phyloP scores from a whole-genome alignment of 768 basidiomycete genomes.

The Collybia sordida region DNA sequence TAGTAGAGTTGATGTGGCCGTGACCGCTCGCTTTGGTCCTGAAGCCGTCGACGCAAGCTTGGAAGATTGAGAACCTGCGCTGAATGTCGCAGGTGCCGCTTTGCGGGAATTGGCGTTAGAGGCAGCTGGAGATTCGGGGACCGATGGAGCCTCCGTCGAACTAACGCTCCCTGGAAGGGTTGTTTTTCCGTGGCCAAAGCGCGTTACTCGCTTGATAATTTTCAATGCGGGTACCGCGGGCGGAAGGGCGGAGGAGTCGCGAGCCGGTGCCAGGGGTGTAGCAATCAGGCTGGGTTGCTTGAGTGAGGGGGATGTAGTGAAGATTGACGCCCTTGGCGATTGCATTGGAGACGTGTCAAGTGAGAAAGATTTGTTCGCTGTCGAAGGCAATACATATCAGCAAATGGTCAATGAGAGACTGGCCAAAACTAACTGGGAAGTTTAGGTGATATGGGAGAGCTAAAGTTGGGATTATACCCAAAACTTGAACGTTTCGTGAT shows the following conservation, averaged over 20 bases:
- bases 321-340: conserved; percentile 3
- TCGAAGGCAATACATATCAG: too few species aligned
- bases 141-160: conserved; percentile 8
- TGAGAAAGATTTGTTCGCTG: too few species aligned
- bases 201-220: conserved; percentile 44
- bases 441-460: neutral
- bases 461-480: neutral
- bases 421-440: too few species aligned
- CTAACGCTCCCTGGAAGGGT: conserved; percentile 12
- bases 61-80: too few species aligned
- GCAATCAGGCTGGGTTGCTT: neutral
- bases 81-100: neutral
- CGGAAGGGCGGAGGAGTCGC: conserved; percentile 24
- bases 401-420: too few species aligned
- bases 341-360: too few species aligned
- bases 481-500: conserved; percentile 3
- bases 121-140: neutral
- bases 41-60: neutral
- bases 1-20: neutral
- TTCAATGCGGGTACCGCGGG: conserved; percentile 42
- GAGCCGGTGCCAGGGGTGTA: conserved; percentile 9
- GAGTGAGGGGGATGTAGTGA: conserved; percentile 13
- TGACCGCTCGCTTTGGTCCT: conserved; percentile 1
- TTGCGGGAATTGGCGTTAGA: neutral
- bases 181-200: conserved; percentile 14